Evolutionary conservation across 2,329 filamentous ascomycete species (phyloP), one percentile per base, ranked within the genome.

Genomic region (Fusarium xyrophilum): DNA sequence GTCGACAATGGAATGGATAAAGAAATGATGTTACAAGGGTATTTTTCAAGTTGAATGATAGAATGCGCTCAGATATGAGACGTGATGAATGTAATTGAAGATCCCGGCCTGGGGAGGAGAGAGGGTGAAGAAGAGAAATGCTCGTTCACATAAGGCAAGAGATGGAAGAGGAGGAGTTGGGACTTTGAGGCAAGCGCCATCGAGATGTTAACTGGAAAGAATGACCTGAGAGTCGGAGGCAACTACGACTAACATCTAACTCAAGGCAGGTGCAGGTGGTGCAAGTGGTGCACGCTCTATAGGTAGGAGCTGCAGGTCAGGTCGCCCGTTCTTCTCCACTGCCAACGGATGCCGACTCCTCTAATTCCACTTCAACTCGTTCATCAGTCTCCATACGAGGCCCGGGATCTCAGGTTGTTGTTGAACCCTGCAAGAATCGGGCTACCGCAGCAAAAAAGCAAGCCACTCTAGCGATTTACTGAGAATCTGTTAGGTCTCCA

Each of bases 381-480:
- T 35, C 30, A 50, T 50, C 28, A 33, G 51, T 50, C 52, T 46
- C 53, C 54, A 52, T 51, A 14, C 46, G n/a, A 27, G 32, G 32
- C 17, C 50, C 50, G 46, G 57, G 59, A 69, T 63, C 65, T 65
- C 62, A 65, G 60, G 62, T 50, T 30, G 58, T 58, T 32, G 48
- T 43, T 54, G 50, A 69, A 70, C 71, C 71, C 67, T 73, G 69
- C 62, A 70, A 64, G 40, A 57, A 67, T 62, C 61, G 55, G 65
- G 67, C 65, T 65, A 63, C 68, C 59, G 64, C 66, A 68, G 56
- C 54, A 46, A 54, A 51, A 58, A 62, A 39, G 60, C 63, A 73
- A 73, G 69, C 68, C 69, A 72, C 69, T 57, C 56, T 54, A 63
- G 54, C 42, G 63, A 56, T 42, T 28, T 56, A 60, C 60, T 53